phyloP scores from a whole-genome alignment of 169 alveolate genomes.

The Eimeria acervulina region DNA sequence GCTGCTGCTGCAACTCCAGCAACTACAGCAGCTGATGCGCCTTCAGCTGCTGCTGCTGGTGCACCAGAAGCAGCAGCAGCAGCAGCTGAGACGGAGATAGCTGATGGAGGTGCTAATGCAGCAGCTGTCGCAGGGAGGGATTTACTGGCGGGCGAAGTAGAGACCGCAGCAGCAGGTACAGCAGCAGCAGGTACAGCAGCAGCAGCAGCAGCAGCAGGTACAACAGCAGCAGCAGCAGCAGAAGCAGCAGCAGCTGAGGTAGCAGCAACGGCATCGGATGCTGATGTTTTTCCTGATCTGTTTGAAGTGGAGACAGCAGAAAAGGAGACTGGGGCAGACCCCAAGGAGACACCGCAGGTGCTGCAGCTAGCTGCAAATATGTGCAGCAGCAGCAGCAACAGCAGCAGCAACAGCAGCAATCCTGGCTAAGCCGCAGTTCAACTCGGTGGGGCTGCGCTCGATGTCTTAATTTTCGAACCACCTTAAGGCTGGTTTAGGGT shows the following conservation, averaged over 20 bases:
- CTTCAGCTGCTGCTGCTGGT: background rate
- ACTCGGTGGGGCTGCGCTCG: background rate
- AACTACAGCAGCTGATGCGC: background rate
- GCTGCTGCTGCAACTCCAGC: background rate
- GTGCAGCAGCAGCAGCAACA: slow-evolving; percentile 44
- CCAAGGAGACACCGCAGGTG: background rate
- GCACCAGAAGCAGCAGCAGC: background rate
- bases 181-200: background rate
- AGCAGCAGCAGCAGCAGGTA: background rate
- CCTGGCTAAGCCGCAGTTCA: background rate
- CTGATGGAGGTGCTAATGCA: background rate
- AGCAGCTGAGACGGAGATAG: too few species aligned
- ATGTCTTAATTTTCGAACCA: background rate
- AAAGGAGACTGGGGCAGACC: background rate
- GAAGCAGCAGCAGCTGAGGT: background rate
- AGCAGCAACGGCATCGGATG: slow-evolving; percentile 1
- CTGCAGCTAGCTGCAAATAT: slow-evolving; percentile 25
- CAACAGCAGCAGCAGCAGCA: background rate
- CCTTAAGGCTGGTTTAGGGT: background rate
- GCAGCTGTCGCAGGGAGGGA: background rate
- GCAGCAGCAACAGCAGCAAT: slow-evolving; percentile 21
- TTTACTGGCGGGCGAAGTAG: background rate
- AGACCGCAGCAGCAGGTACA: background rate
- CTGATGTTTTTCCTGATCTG: slow-evolving; percentile 10
- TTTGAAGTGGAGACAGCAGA: slow-evolving; percentile 4